Evolutionary conservation across 805 yeast species (phyloP), one percentile per base, ranked within the genome.

Genomic region (Scheffersomyces amazonensis): DNA sequence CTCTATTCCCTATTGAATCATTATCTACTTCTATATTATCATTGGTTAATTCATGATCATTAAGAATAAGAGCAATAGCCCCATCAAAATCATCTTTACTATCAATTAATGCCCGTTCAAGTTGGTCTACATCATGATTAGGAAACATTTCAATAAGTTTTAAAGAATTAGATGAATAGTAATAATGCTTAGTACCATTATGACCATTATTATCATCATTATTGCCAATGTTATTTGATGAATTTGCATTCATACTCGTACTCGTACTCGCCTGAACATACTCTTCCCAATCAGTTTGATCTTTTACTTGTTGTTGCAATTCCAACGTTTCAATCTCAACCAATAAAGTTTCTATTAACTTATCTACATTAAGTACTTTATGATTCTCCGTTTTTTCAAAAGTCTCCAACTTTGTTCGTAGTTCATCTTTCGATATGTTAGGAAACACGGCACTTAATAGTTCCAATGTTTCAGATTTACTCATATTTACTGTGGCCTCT

Each of bases 1-100:
- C 18, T 56, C 62, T 8, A 43, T 43, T 25, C 11, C 34, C 37
- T 6, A 35, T 29, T 3, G 40, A 21, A 31, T 41, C 48, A n/a
- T 16, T 15, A 25, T 44, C 40, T 16, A 31, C 23, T 4, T 32
- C 40, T 16, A 22, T 25, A 15, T 33, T 31, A 13, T 31, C 20
- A 27, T 38, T n/a, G n/a, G n/a, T n/a, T n/a, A n/a, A n/a, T n/a
- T n/a, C 30, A 36, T 39, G 36, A 34, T 34, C 36, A 3, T 21
- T 10, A 8, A 21, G 27, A n/a, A 22, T 29, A 12, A 12, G n/a
- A 17, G 13, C 30, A 27, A 27, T 27, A 5, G 17, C 5, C 6
- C 8, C 4, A 13, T 27, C 17, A 6, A 27, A 27, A 15, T 27
- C 17, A n/a, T 13, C 17, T 5, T 27, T 17, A 30, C 22, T 12